These are phyloP conservation scores for Diaporthe sp. DNA, from an alignment of 2,329 filamentous ascomycete genomes.

Conservation along the genomic window DNA sequence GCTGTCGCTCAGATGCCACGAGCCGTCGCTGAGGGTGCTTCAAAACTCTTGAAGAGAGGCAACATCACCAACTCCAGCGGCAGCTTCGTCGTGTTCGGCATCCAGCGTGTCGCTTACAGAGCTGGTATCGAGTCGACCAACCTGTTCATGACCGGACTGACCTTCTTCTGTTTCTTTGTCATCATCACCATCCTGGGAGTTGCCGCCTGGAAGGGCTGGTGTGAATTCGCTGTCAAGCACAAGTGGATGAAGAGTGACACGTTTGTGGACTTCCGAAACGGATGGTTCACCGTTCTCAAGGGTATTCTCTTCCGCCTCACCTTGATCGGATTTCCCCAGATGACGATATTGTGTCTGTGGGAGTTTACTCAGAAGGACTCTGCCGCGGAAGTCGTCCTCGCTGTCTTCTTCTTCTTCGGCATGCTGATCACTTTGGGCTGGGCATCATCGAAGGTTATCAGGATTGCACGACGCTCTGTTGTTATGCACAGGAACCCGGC, in stretches of 20 bases:
- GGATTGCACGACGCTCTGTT: slow-evolving; percentile 89
- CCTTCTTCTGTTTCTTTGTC: slow-evolving; percentile 90
- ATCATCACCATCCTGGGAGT: slow-evolving; percentile 81
- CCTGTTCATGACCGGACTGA: slow-evolving; percentile 91
- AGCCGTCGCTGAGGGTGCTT: slow-evolving; percentile 41
- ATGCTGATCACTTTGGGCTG: slow-evolving; percentile 84
- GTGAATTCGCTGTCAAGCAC: slow-evolving; percentile 81
- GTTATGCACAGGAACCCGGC: slow-evolving; percentile 95
- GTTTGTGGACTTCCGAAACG: slow-evolving; percentile 93
- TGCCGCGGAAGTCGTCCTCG: slow-evolving; percentile 85
- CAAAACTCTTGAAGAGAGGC: slow-evolving; percentile 64
- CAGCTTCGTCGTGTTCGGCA: slow-evolving; percentile 79
- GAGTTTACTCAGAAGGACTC: slow-evolving; percentile 91
- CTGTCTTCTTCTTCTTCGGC: slow-evolving; percentile 89
- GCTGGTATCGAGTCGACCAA: slow-evolving; percentile 90
- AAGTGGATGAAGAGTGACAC: slow-evolving; percentile 87
- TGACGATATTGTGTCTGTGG: slow-evolving; percentile 92
- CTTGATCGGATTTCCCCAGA: slow-evolving; percentile 91
- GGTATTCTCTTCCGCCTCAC: slow-evolving; percentile 93
- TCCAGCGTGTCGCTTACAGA: slow-evolving; percentile 89
- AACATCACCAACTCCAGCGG: slow-evolving; percentile 69
- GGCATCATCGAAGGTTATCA: slow-evolving; percentile 91
- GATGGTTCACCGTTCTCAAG: slow-evolving; percentile 93
- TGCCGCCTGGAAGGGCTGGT: slow-evolving; percentile 83
- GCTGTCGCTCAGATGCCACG: slow-evolving; percentile 49